phyloP scores from a whole-genome alignment of 1,139 yeast genomes.

The Ogataea hybrid region DNA sequence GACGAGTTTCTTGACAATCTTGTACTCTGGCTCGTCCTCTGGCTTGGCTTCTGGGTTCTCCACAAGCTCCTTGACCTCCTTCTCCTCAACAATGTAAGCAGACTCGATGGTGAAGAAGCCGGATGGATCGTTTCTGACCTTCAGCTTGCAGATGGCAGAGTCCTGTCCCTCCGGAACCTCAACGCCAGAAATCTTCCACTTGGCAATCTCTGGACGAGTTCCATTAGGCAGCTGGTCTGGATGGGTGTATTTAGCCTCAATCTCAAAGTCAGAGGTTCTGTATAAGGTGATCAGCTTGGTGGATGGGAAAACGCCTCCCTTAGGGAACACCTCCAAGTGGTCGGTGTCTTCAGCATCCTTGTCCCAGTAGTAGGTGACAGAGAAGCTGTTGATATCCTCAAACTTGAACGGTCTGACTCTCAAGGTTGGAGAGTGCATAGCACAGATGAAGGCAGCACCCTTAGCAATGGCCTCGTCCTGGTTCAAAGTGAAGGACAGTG shows the following conservation, averaged over 20 bases:
- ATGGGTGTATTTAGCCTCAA: slow-evolving; percentile 84
- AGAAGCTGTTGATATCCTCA: slow-evolving; percentile 89
- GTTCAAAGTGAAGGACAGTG: slow-evolving; percentile 90
- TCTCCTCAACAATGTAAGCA: slow-evolving; percentile 94
- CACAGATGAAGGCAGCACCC: slow-evolving; percentile 99
- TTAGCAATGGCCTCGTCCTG: slow-evolving; percentile 99
- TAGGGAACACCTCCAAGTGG: slow-evolving; percentile 95
- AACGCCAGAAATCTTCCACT: slow-evolving; percentile 87
- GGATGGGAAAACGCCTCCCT: slow-evolving; percentile 89
- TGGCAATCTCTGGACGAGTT: slow-evolving; percentile 65
- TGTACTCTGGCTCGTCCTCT: slow-evolving; percentile 73
- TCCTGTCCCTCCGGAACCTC: slow-evolving; percentile 72
- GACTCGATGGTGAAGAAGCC: slow-evolving; percentile 93
- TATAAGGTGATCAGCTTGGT: slow-evolving; percentile 93
- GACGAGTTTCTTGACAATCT: slow-evolving; percentile 89
- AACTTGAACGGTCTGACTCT: slow-evolving; percentile 99
- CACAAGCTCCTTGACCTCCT: slow-evolving; percentile 76
- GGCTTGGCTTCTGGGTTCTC: slow-evolving; percentile 62
- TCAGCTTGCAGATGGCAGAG: slow-evolving; percentile 83
- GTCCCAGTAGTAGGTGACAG: slow-evolving; percentile 96
- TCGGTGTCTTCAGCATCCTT: slow-evolving; percentile 89
- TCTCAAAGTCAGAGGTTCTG: slow-evolving; percentile 86
- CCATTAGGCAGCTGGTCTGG: slow-evolving; percentile 71
- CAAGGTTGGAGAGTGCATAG: slow-evolving; percentile 97
- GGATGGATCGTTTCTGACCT: slow-evolving; percentile 95